A percentile compares a stretch with the other conserved stretches of the same genome.
phyloP scores from a whole-genome alignment of 2,329 filamentous ascomycete species.

The Aspergillus piperis region DNA sequence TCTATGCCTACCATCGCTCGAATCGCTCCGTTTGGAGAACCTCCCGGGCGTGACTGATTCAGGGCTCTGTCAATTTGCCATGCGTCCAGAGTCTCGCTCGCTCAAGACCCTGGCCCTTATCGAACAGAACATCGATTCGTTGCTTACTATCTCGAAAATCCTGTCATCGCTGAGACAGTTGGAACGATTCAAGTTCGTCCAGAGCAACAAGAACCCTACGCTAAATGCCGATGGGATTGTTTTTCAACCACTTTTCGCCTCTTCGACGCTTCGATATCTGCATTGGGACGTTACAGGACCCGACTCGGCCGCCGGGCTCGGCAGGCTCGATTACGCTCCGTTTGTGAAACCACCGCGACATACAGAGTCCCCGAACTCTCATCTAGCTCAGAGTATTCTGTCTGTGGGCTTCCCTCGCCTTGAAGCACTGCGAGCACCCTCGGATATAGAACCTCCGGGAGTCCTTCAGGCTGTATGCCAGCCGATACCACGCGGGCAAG shows the following conservation, averaged over 20 bases:
- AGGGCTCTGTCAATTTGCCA: constrained; percentile 55
- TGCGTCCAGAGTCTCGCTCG: constrained; percentile 46
- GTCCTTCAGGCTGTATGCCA: constrained; percentile 47
- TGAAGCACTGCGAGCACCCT: constrained; percentile 44
- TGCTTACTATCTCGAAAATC: constrained; percentile 56
- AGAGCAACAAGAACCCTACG: constrained; percentile 50
- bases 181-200: constrained; percentile 54
- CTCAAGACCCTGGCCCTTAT: constrained; percentile 54
- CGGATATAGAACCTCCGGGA: constrained; percentile 47
- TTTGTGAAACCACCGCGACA: constrained; percentile 38
- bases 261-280: constrained; percentile 51
- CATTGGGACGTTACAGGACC: constrained; percentile 58
- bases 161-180: constrained; percentile 51
- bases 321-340: constrained; percentile 40
- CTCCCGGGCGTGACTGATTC: constrained; percentile 58
- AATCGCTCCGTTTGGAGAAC: constrained; percentile 57
- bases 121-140: constrained; percentile 54
- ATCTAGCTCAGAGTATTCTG: constrained; percentile 48
- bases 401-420: constrained; percentile 45
- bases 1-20: constrained; percentile 54
- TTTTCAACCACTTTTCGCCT: constrained; percentile 52
- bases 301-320: constrained; percentile 39
- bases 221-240: constrained; percentile 46
- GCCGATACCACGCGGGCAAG: constrained; percentile 40
- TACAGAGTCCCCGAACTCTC: constrained; percentile 42